Evolutionary conservation across 192 early-diverging fungal species (phyloP).

Genomic region (Lobulomyces angularis): DNA sequence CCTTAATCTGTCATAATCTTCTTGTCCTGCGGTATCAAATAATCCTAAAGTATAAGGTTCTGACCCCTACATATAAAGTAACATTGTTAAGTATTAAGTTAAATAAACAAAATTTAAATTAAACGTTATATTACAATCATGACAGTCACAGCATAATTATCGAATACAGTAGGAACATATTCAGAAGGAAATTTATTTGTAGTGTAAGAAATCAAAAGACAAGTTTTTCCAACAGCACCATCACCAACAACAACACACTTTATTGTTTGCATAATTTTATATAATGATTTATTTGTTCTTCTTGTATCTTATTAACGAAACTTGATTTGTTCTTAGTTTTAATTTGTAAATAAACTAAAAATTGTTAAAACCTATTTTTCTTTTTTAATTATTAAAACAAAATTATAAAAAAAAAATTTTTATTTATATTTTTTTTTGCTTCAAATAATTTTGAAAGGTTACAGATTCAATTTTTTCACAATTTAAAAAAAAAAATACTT

Average conservation of each 20-base stretch:
- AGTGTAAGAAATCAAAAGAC: constrained; percentile 89
- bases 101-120: constrained; percentile 1
- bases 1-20: constrained; percentile 88
- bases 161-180: constrained; percentile 97
- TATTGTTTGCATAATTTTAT: constrained; percentile 50
- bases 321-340: too few relatives aligned
- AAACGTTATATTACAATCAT: constrained; percentile 63
- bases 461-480: too few relatives aligned
- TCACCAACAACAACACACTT: constrained; percentile 59
- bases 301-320: too few relatives aligned
- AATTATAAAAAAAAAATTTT: too few relatives aligned
- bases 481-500: too few relatives aligned
- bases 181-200: constrained; percentile 93
- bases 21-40: constrained; percentile 94
- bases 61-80: constrained; percentile 38
- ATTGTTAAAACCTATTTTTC: too few relatives aligned
- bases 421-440: too few relatives aligned
- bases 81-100: background rate
- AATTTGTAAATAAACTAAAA: too few relatives aligned
- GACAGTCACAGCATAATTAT: constrained; percentile 98
- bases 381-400: too few relatives aligned
- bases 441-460: too few relatives aligned
- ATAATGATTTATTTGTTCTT: too few relatives aligned
- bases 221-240: constrained; percentile 72
- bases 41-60: constrained; percentile 91